Base-by-base conservation (phyloP, 441 rosid species). In the Geranium incanum region DNA sequence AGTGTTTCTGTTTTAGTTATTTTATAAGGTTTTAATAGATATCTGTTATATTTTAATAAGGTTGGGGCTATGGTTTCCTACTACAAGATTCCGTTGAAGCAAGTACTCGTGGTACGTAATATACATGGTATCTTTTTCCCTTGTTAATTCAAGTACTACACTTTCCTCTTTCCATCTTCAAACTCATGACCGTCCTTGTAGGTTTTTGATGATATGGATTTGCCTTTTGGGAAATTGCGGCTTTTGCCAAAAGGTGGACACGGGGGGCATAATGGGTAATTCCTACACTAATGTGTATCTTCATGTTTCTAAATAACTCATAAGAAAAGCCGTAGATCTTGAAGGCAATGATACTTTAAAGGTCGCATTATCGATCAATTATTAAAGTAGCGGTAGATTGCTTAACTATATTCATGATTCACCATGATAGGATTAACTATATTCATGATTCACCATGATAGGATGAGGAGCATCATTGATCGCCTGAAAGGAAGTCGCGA, bases 181-280 rank as follows among this genome's bases (percentile, higher is more conserved):
- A 76, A 23, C 63, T 12, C 66, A 45, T 8, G 67, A 7, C 68
- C 67, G 11, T 70, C 62, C 71, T 15, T 68, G 43, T 84, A 95
- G 98, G 69, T 95, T 73, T 95, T 86, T 80, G 99, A 95, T 68
- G 99, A 95, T 80, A 75, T 95, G 48, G 99, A 95, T 85, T 82
- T 95, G 74, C 96, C 99, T 64, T 92, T 95, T 80, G 93, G 88
- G 39, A 92, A 89, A 80, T 69, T 95, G 71, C 86, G 96, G 68
- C 80, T 95, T 72, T 78, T 95, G 83, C 99, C 99, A 15, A 95
- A 92, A 86, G 98, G 99, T 74, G 99, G 99, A 71, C 99, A 92
- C 75, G 98, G 98, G 18, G 99, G 99, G 63, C 98, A 95, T 72
- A 95, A 95, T 16, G 98, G 99, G 98, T 95, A 87, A 67, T 33